Conservation (phyloP, 257 asterid species). For the Petunia axillaris region DNA sequence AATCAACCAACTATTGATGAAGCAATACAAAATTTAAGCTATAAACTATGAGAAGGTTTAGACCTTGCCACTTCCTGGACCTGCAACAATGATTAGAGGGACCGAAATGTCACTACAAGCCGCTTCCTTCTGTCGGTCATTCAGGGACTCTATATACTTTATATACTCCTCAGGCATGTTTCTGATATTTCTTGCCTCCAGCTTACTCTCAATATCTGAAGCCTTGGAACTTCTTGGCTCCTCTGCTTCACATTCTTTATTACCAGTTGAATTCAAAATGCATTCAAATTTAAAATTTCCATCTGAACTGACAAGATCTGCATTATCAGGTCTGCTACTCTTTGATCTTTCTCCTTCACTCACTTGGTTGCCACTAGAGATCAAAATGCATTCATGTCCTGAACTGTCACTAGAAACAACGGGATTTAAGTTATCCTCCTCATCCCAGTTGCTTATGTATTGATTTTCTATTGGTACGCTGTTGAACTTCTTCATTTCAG, state of each 20-base stretch:
- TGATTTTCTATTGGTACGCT: slow-evolving; percentile 34
- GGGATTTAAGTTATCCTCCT: slow-evolving; percentile 37
- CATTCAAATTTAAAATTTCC: slow-evolving; percentile 40
- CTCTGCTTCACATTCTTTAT: slow-evolving; percentile 36
- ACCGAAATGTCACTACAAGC: slow-evolving; percentile 83
- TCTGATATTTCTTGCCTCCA: slow-evolving; percentile 45
- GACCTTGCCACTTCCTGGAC: slow-evolving; percentile 99
- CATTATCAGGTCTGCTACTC: background rate
- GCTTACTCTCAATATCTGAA: slow-evolving; percentile 50
- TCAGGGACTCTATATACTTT: slow-evolving; percentile 66
- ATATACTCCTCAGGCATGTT: slow-evolving; percentile 82
- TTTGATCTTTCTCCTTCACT: slow-evolving; percentile 17
- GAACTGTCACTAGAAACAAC: slow-evolving; percentile 9
- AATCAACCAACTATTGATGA: slow-evolving; percentile 32
- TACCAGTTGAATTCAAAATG: slow-evolving; percentile 34
- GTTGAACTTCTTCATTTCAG: slow-evolving; percentile 39
- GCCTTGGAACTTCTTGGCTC: slow-evolving; percentile 36
- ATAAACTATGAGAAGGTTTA: slow-evolving; percentile 29
- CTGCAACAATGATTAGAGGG: slow-evolving; percentile 94
- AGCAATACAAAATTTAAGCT: slow-evolving; percentile 25
- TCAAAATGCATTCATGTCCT: slow-evolving; percentile 4
- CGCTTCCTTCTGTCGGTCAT: slow-evolving; percentile 91
- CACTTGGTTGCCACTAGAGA: slow-evolving; percentile 7
- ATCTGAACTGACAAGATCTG: slow-evolving; percentile 31
- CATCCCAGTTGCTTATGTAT: slow-evolving; percentile 35